Conservation (phyloP, 352 stramenopile species). For the Phytophthora idaei region DNA sequence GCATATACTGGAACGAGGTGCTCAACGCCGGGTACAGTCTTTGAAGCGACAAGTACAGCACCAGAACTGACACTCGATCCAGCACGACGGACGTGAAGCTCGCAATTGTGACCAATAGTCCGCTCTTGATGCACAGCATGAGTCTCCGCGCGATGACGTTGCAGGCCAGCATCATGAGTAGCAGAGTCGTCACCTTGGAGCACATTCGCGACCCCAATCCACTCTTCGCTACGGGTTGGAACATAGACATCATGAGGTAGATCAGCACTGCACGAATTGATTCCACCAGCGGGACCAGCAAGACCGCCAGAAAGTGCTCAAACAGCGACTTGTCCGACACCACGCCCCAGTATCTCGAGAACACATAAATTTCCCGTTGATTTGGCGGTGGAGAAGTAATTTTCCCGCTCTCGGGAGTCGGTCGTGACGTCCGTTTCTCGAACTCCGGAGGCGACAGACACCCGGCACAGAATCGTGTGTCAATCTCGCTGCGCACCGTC, state of each 20-base stretch:
- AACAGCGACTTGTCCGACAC: constrained; percentile 77
- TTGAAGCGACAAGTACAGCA: constrained; percentile 64
- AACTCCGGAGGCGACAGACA: constrained; percentile 65
- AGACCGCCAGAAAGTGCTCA: constrained; percentile 66
- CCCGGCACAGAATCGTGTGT: constrained; percentile 63
- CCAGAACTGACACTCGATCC: constrained; percentile 66
- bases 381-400: constrained; percentile 20
- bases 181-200: constrained; percentile 47
- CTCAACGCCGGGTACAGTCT: constrained; percentile 53
- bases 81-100: constrained; percentile 73
- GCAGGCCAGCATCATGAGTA: constrained; percentile 61
- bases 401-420: constrained; percentile 38
- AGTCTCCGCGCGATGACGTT: constrained; percentile 65
- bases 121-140: constrained; percentile 78
- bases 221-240: constrained; percentile 37
- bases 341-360: constrained; percentile 85
- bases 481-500: constrained; percentile 33
- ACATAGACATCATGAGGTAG: constrained; percentile 62
- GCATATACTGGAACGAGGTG: constrained; percentile 48
- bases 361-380: constrained; percentile 68
- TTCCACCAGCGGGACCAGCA: constrained; percentile 71
- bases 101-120: constrained; percentile 69
- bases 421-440: constrained; percentile 27
- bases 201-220: constrained; percentile 30
- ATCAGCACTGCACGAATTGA: constrained; percentile 68